Evolutionary conservation across 2,329 filamentous ascomycete genomes (phyloP).

Genomic region (Pseudocercospora ulei): DNA sequence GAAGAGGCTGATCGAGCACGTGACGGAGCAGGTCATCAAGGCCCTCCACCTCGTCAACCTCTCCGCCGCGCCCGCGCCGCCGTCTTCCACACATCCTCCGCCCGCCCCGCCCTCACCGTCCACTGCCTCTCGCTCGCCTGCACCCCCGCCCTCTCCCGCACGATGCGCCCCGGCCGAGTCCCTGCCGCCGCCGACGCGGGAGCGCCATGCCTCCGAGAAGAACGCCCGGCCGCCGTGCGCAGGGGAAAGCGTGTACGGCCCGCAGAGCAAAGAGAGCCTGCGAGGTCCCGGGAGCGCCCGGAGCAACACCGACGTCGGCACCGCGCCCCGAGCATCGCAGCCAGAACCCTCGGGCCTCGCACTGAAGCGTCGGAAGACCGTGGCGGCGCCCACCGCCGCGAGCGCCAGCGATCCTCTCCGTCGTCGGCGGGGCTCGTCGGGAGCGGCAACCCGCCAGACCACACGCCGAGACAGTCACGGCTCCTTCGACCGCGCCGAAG

Average conservation of each 20-base stretch:
- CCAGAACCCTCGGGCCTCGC: constrained; percentile 13
- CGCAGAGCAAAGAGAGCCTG: constrained; percentile 20
- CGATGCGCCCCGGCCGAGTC: constrained; percentile 37
- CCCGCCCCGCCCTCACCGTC: constrained; percentile 23
- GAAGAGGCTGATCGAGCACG: constrained; percentile 50
- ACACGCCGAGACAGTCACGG: constrained; percentile 3
- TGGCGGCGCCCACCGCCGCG: constrained; percentile 8
- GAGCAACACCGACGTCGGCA: constrained; percentile 16
- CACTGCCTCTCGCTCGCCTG: constrained; percentile 30
- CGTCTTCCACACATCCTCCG: constrained; percentile 28
- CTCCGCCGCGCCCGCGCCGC: constrained; percentile 11
- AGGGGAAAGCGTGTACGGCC: constrained; percentile 19
- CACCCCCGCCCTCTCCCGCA: constrained; percentile 30
- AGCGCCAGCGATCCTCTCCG: constrained; percentile 10
- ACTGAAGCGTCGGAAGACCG: constrained; percentile 19
- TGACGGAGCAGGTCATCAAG: constrained; percentile 48
- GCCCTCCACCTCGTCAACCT: constrained; percentile 27
- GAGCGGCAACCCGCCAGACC: constrained; percentile 11
- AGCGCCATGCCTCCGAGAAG: constrained; percentile 15
- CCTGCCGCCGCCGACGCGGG: constrained; percentile 42
- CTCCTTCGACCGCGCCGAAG: constrained; percentile 10
- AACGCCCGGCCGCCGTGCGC: constrained; percentile 24
- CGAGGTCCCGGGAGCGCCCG: constrained; percentile 19
- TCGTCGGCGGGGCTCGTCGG: constrained; percentile 15
- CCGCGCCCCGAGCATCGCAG: constrained; percentile 22